phyloP scores from a whole-genome alignment of 73 alveolate genomes.

The Tetrahymena elliotti region DNA sequence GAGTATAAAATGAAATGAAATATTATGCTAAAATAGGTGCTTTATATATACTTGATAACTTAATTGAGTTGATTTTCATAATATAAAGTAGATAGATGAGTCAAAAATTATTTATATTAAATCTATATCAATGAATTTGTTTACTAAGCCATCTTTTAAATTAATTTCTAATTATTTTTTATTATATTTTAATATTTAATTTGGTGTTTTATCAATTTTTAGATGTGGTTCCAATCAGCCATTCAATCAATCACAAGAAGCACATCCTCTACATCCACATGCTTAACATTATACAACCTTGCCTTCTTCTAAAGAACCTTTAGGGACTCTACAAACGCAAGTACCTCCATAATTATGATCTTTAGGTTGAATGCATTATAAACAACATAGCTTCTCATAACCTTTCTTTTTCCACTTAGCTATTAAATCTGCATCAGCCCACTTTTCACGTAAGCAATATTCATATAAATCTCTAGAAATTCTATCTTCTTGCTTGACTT shows the following conservation, averaged over 20 bases:
- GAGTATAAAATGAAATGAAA: no score
- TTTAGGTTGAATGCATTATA: slow-evolving; percentile 84
- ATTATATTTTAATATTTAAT: not conserved
- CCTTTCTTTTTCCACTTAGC: slow-evolving; percentile 99
- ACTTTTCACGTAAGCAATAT: slow-evolving; percentile 84
- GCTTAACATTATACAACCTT: slow-evolving; percentile 91
- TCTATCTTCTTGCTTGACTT: slow-evolving; percentile 56
- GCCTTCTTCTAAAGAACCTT: slow-evolving; percentile 89
- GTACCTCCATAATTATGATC: slow-evolving; percentile 82
- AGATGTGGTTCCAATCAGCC: not conserved
- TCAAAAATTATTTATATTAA: no score
- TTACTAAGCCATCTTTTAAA: not conserved
- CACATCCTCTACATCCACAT: slow-evolving; percentile 99
- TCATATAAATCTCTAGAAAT: slow-evolving; percentile 94
- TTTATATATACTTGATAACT: not conserved
- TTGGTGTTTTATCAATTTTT: not conserved
- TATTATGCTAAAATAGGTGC: no score
- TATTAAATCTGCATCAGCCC: slow-evolving; percentile 92
- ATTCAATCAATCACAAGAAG: slow-evolving; percentile 83
- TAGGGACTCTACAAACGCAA: slow-evolving; percentile 98
- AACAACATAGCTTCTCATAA: slow-evolving; percentile 94
- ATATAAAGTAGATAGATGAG: not conserved
- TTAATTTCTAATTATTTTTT: no score
- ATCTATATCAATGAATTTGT: not conserved
- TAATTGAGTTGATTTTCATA: not conserved